Base-by-base conservation (phyloP, 345 rosid genomes). In the Salix koriyanagi region DNA sequence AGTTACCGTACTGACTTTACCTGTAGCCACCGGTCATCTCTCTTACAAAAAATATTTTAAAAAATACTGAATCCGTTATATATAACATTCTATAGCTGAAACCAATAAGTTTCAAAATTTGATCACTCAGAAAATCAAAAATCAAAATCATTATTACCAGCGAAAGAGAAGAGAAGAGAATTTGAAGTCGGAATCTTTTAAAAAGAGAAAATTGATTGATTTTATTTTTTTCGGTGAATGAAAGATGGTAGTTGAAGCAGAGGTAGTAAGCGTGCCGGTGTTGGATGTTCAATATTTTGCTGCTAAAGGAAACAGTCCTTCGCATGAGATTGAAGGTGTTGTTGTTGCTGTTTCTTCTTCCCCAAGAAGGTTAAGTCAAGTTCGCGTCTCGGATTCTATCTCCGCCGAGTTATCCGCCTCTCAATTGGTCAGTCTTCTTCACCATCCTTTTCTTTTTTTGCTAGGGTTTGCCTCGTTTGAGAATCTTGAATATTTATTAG, bases 201-300 rank as follows among this genome's bases (percentile, higher is more conserved):
- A 65, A 42, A 25, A 50, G 9, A 58, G 56, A 58, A 19, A n/a
- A 19, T 41, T 16, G n/a, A 16, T 16, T 70, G 44, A 54, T 60
- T 62, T 46, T 61, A 41, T 9, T 36, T 28, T 26, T 71, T 32
- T 13, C 68, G n/a, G 77, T 75, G 67, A 70, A 50, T 70, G 75
- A 79, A 82, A 81, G 73, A 89, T 91, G 94, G 91, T 83, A 44
- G 91, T 91, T 74, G 96, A 88, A 84, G 85, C 88, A 70, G 91
- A 89, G 83, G 77, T 88, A 73, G 84, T 83, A 83, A 88, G 86
- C 80, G 81, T 86, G 25, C 83, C 90, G 70, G 84, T 79, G 76
- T 72, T 87, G 77, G 92, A 88, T 70, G 89, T 86, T 67, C 80
- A 68, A 25, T 74, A 74, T 73, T 87, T 88, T 37, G 69, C 15